Evolutionary conservation across 1,284 basidiomycete species (phyloP), one percentile per base, ranked within the genome.

Genomic region (Quambalaria eucalypti): DNA sequence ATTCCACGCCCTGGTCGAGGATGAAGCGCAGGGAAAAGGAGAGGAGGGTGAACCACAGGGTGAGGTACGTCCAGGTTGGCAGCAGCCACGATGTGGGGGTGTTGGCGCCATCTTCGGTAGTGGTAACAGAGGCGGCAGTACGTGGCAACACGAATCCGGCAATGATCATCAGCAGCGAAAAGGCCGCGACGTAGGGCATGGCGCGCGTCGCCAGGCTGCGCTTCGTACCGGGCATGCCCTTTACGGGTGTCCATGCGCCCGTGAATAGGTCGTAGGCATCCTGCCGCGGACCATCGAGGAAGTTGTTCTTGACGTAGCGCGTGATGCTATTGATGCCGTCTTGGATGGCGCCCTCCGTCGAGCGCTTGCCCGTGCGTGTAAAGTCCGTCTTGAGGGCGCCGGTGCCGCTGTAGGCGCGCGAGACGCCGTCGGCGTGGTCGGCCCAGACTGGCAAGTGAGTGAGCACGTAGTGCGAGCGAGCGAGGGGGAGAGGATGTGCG

Each of bases 331-430:
- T 98, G 76, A 85, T 80, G 1, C 90, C 88, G 77, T 97, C 92
- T 68, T 90, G 84, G 39, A 93, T 66, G 28, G 80, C 75, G 33
- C 92, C 93, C 60, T 84, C 83, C 51, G 80, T 83, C 2, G 89
- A 90, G 23, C 92, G 83, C 76, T 87, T 87, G 67, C 91, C 93
- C 0, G 91, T 97, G 48, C 77, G 92, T 1, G 73, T 98, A 75
- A 90, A 97, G 78, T 98, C 95, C 1, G 90, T 91, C 78, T 98
- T 99, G 65, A 99, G 79, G 1, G 95, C 95, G 14, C 89, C 92
- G 23, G 92, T 93, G 25, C 95, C 95, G 51, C 85, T 87, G 77
- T 99, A 98, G 0, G 92, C 91, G 57, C 82, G 85, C 1, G 90
- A 87, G 61, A 99, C 88, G 50, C 82, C 80, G 77, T 99, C 90